A percentile compares a stretch with the other conserved stretches of the same genome.
Conservation (phyloP, 129 eudicot genomes). For the Heracleum sosnowskyi region DNA sequence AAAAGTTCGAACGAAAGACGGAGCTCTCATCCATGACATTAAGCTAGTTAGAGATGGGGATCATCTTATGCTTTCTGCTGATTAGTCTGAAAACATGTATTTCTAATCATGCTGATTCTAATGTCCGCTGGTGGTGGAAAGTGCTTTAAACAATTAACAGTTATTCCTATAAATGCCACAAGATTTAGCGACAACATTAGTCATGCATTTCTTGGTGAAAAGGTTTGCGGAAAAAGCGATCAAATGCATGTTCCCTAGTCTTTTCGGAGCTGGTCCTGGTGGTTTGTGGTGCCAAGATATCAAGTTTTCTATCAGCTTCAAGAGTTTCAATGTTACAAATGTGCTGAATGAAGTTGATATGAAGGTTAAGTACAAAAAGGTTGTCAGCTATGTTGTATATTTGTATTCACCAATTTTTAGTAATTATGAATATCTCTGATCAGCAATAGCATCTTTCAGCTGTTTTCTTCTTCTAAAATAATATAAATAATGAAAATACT, state of each 20-base stretch:
- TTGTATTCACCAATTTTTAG: background rate
- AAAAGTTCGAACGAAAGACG: slow-evolving; percentile 37
- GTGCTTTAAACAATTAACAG: background rate
- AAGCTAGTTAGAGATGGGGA: slow-evolving; percentile 72
- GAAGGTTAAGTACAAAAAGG: background rate
- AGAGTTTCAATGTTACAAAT: background rate
- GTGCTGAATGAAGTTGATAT: background rate
- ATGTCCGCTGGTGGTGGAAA: background rate
- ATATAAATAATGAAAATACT: no score
- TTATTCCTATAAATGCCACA: background rate
- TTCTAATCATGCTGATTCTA: background rate
- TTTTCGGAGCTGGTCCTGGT: background rate
- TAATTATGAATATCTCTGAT: no score
- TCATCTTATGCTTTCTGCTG: slow-evolving; percentile 48
- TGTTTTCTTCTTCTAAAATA: no score
- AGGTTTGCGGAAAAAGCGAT: background rate
- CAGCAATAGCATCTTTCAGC: no score
- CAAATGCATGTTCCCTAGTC: background rate
- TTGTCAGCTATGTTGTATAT: background rate
- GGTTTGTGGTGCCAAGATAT: background rate
- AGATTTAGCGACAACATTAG: background rate
- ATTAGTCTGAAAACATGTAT: background rate
- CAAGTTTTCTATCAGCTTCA: background rate
- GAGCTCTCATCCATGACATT: slow-evolving; percentile 56
- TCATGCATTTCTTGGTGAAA: background rate